Evolutionary conservation across 805 yeast genomes (phyloP).

Genomic region (Candida maris): DNA sequence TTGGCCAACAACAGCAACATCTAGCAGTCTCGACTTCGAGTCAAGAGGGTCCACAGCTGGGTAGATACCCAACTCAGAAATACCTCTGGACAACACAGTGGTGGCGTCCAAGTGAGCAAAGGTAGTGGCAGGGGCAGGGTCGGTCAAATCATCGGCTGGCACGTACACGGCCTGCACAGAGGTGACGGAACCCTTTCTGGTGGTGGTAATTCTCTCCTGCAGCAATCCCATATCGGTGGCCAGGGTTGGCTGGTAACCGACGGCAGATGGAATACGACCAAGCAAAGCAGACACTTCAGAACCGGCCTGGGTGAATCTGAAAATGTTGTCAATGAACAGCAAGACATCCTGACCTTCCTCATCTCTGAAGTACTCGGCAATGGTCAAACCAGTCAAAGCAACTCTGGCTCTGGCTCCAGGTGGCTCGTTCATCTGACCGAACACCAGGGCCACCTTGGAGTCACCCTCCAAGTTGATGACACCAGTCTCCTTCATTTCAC

Average conservation of each 20-base stretch:
- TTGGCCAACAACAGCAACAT: constrained; percentile 95
- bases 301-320: constrained; percentile 99
- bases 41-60: constrained; percentile 99
- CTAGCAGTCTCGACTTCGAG: constrained; percentile 98
- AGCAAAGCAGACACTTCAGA: constrained; percentile 99
- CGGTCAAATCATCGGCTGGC: constrained; percentile 99
- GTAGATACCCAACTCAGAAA: constrained; percentile 99
- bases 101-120: constrained; percentile 99
- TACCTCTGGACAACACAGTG: constrained; percentile 99
- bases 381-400: constrained; percentile 98
- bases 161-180: constrained; percentile 99
- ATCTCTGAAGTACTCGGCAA: constrained; percentile 99
- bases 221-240: constrained; percentile 99
- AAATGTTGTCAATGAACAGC: constrained; percentile 98
- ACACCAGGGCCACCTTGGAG: constrained; percentile 98
- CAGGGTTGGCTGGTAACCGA: constrained; percentile 99
- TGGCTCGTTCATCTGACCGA: constrained; percentile 99
- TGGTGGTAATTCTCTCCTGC: constrained; percentile 99
- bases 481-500: constrained; percentile 99
- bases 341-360: constrained; percentile 99
- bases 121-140: constrained; percentile 99
- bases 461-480: constrained; percentile 99
- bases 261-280: constrained; percentile 99
- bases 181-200: constrained; percentile 99
- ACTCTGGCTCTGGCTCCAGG: constrained; percentile 99